Evolutionary conservation across 805 yeast species (phyloP).

Genomic region (Suhomyces vadensis): DNA sequence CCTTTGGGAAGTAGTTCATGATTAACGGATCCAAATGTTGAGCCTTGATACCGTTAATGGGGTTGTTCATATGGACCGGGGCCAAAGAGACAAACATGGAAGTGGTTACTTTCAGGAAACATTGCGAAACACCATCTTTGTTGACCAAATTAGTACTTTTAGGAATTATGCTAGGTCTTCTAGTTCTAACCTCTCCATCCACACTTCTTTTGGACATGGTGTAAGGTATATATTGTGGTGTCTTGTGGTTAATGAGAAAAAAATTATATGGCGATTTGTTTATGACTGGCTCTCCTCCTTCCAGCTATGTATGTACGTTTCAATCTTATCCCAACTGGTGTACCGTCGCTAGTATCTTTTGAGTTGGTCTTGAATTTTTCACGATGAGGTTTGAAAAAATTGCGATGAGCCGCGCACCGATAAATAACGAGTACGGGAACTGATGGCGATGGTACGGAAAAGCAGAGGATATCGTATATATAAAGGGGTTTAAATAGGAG

Average conservation of each 20-base stretch:
- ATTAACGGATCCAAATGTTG: constrained; percentile 91
- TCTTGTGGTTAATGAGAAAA: too few species aligned
- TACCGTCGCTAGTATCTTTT: neutral
- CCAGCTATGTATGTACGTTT: neutral
- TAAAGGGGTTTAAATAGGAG: too few species aligned
- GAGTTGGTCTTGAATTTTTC: constrained; percentile 3
- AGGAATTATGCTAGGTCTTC: constrained; percentile 10
- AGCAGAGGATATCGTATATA: too few species aligned
- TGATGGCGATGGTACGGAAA: neutral
- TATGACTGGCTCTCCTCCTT: neutral
- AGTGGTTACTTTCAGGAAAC: constrained; percentile 63
- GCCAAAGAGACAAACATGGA: constrained; percentile 83
- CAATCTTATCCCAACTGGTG: too few species aligned
- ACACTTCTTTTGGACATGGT: constrained; percentile 8
- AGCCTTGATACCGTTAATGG: constrained; percentile 74
- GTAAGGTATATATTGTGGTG: too few species aligned
- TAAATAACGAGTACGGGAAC: neutral
- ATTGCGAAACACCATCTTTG: constrained; percentile 56
- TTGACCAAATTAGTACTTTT: constrained; percentile 33
- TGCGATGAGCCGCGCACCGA: constrained; percentile 3
- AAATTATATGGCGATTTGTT: too few species aligned
- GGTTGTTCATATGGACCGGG: constrained; percentile 69
- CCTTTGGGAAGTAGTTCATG: constrained; percentile 74
- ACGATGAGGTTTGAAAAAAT: constrained; percentile 3
- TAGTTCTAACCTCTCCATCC: constrained; percentile 1